Percentiles rank a stretch among this genome's conserved stretches.
phyloP scores from a whole-genome alignment of 768 basidiomycete species.

The Thelephora aurantiotincta region DNA sequence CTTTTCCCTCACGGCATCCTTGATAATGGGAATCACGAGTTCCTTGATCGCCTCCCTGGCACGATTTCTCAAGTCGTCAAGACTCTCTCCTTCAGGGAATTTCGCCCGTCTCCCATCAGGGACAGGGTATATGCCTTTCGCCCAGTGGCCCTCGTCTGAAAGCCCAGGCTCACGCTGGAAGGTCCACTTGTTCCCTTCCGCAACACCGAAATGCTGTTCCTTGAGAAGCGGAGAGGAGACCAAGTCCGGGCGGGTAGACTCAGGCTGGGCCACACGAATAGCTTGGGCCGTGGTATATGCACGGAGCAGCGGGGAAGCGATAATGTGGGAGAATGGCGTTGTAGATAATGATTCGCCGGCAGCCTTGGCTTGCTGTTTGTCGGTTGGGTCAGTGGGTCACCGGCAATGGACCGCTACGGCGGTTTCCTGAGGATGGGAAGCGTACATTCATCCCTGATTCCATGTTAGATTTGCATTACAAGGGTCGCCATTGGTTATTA shows the following conservation, averaged over 20 bases:
- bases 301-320: conserved; percentile 55
- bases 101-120: conserved; percentile 28
- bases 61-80: conserved; percentile 43
- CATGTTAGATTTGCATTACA: conserved; percentile 1
- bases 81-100: conserved; percentile 64
- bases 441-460: conserved; percentile 41
- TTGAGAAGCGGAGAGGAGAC: conserved; percentile 36
- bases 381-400: no score
- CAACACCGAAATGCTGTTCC: conserved; percentile 59
- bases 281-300: conserved; percentile 47
- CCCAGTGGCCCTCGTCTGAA: conserved; percentile 30
- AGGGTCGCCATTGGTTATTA: no score
- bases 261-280: conserved; percentile 32
- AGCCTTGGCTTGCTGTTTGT: conserved; percentile 21
- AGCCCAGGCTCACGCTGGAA: conserved; percentile 11
- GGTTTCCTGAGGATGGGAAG: not conserved
- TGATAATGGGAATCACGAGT: conserved; percentile 42
- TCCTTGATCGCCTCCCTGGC: conserved; percentile 37
- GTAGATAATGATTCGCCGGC: conserved; percentile 38
- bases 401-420: not conserved
- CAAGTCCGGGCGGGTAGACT: conserved; percentile 29
- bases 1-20: conserved; percentile 24
- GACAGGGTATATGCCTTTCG: conserved; percentile 37
- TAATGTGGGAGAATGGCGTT: conserved; percentile 37
- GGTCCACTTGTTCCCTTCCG: conserved; percentile 46